Evolutionary conservation across 2,329 filamentous ascomycete species (phyloP).

Genomic region (Coniochaeta sp.): DNA sequence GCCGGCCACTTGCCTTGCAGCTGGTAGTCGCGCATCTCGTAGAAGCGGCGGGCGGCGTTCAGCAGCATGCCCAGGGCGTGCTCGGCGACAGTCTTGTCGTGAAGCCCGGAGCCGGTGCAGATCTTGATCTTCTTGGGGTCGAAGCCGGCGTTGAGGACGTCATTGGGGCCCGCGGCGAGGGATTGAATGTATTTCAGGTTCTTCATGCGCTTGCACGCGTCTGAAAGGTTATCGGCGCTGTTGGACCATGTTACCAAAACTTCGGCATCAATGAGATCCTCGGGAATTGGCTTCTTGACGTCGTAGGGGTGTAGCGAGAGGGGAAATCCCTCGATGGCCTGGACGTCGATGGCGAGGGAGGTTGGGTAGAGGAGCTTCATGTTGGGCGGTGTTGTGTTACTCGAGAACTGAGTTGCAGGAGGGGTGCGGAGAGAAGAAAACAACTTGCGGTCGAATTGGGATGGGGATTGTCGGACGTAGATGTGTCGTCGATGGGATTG

Average conservation of each 20-base stretch:
- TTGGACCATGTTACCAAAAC: slow-evolving; percentile 58
- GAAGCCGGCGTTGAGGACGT: slow-evolving; percentile 55
- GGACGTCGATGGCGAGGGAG: slow-evolving; percentile 48
- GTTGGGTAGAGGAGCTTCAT: slow-evolving; percentile 64
- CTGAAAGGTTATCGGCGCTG: slow-evolving; percentile 46
- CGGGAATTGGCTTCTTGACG: slow-evolving; percentile 46
- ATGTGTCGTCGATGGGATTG: background rate
- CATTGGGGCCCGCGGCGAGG: slow-evolving; percentile 58
- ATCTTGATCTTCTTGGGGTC: slow-evolving; percentile 39
- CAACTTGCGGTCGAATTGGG: background rate
- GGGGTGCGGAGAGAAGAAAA: background rate
- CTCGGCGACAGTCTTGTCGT: slow-evolving; percentile 59
- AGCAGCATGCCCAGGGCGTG: slow-evolving; percentile 53
- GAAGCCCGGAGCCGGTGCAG: slow-evolving; percentile 55
- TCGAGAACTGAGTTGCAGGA: background rate
- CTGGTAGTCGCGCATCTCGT: slow-evolving; percentile 57
- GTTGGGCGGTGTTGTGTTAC: slow-evolving; percentile 10
- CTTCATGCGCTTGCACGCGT: slow-evolving; percentile 46
- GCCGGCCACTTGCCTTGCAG: slow-evolving; percentile 47
- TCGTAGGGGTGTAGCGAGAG: slow-evolving; percentile 51
- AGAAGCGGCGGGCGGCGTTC: slow-evolving; percentile 46
- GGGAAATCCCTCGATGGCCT: slow-evolving; percentile 49
- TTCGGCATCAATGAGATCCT: slow-evolving; percentile 50
- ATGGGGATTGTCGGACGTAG: background rate
- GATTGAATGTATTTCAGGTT: slow-evolving; percentile 60